Base-by-base conservation (phyloP, 2,329 filamentous ascomycete genomes). In the Pezicula neosporulosa region DNA sequence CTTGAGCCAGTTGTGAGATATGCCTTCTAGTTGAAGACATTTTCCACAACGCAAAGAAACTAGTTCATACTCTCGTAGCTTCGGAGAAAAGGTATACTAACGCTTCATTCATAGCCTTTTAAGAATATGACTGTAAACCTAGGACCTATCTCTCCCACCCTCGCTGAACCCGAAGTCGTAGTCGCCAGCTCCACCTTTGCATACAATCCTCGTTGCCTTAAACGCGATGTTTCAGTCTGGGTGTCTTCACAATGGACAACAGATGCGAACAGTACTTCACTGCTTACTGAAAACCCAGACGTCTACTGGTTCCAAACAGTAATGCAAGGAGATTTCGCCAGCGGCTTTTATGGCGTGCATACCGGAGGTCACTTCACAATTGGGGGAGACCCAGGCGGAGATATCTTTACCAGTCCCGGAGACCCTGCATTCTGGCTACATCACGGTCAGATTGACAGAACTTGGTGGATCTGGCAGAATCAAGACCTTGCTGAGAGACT, bases 381-480 rank as follows among this genome's bases (percentile, higher is more conserved):
- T 13, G 72, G 70, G 12, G 76, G 76, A 38, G 74, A 77, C 57
- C 74, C 74, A 15, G 73, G 73, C 19, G 66, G 70, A 42, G 75
- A 77, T 54, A 66, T 73, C 54, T 70, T 70, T 54, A 68, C 71
- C 42, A 72, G 72, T 10, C 69, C 74, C 0, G 66, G 70, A 4
- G 75, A 77, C 50, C 75, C 75, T 2, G 71, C 61, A 2, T 77
- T 77, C 61, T 76, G 68, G 53, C 57, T 74, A 8, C 74, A 77
- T 54, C 75, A 77, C 50, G 72, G 64, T 0, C 68, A 74, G 56
- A 70, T 78, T 47, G 75, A 78, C 53, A 66, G 75, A 8, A 64
- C 73, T 42, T 76, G 74, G 62, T 76, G 72, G 61, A 71, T 77
- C 56, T 77, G 74, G 74, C 74, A 77, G 63, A 74, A 73, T 49